Evolutionary conservation across 2,329 filamentous ascomycete genomes (phyloP).

Genomic region (Neospermospora avenae): DNA sequence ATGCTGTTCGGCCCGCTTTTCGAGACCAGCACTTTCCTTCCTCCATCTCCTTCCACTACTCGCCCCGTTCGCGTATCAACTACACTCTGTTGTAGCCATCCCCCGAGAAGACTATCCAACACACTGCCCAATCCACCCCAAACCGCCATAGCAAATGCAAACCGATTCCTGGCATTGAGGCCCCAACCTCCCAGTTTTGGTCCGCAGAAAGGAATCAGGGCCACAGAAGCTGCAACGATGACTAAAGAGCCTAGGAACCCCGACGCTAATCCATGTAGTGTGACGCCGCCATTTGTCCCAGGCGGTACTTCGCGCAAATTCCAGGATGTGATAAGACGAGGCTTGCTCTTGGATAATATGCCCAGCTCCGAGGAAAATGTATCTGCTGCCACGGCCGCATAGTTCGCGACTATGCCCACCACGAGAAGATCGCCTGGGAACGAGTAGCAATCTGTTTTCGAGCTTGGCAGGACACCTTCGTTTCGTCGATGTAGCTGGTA

Average conservation of each 20-base stretch:
- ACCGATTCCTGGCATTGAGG: slow-evolving; percentile 48
- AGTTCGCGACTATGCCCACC: slow-evolving; percentile 72
- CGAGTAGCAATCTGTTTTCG: slow-evolving; percentile 46
- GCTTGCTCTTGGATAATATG: slow-evolving; percentile 73
- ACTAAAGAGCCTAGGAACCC: slow-evolving; percentile 70
- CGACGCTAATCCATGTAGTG: slow-evolving; percentile 66
- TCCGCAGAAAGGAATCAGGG: slow-evolving; percentile 67
- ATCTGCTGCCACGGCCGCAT: slow-evolving; percentile 87
- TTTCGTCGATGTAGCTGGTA: slow-evolving; percentile 53
- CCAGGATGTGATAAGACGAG: slow-evolving; percentile 81
- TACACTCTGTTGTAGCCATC: slow-evolving; percentile 80
- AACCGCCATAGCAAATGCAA: slow-evolving; percentile 54
- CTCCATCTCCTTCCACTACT: slow-evolving; percentile 83
- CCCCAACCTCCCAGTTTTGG: slow-evolving; percentile 44
- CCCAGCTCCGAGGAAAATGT: slow-evolving; percentile 95
- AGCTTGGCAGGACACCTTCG: slow-evolving; percentile 18
- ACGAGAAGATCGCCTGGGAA: slow-evolving; percentile 62
- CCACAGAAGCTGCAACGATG: slow-evolving; percentile 60
- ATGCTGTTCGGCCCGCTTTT: slow-evolving; percentile 31
- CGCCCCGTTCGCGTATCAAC: slow-evolving; percentile 80
- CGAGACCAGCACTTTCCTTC: slow-evolving; percentile 53
- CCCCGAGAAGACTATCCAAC: slow-evolving; percentile 84
- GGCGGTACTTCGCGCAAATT: slow-evolving; percentile 75
- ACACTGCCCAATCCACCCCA: slow-evolving; percentile 80
- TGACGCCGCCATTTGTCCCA: slow-evolving; percentile 93